A percentile compares a stretch with the other conserved stretches of the same genome.
Evolutionary conservation across 768 basidiomycete genomes (phyloP).

Genomic region (Strobilomyces confusus): DNA sequence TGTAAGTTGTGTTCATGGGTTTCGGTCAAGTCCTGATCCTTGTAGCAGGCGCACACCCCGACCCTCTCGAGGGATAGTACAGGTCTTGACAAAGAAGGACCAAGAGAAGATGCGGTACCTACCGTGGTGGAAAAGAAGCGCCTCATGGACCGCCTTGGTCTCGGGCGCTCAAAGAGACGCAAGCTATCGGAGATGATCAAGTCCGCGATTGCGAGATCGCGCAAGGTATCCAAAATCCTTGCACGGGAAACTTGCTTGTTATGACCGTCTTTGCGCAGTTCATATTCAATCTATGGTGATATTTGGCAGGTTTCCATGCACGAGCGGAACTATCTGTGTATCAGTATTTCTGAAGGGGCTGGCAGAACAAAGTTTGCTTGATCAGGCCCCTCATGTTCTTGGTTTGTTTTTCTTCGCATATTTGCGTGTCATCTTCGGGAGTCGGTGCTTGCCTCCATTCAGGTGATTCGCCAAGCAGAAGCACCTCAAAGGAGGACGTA

Average conservation of each 20-base stretch:
- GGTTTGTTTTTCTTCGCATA: constrained; percentile 18
- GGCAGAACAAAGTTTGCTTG: constrained; percentile 3
- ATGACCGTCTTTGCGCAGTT: constrained; percentile 21
- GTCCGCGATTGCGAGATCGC: constrained; percentile 17
- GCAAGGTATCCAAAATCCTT: constrained; percentile 20
- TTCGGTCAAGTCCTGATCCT: constrained; percentile 6
- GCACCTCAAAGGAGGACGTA: constrained; percentile 2
- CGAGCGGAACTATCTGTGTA: background rate
- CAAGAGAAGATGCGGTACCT: constrained; percentile 5
- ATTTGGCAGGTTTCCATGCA: constrained; percentile 4
- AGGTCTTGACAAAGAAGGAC: constrained; percentile 3
- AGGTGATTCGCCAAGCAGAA: constrained; percentile 9
- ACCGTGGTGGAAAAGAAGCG: background rate
- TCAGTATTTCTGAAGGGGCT: constrained; percentile 1
- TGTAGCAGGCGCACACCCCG: constrained; percentile 6
- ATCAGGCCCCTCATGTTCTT: constrained; percentile 12
- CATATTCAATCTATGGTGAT: constrained; percentile 21
- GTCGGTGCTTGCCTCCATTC: constrained; percentile 5
- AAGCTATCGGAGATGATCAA: constrained; percentile 20
- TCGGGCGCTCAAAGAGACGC: constrained; percentile 6
- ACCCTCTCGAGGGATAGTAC: constrained; percentile 5
- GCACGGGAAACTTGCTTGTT: constrained; percentile 15
- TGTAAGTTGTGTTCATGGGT: constrained; percentile 9
- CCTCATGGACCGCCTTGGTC: constrained; percentile 5
- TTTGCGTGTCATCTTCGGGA: constrained; percentile 19